Evolutionary conservation across 169 alveolate genomes (phyloP).

Genomic region (Cryptosporidium viatorum): DNA sequence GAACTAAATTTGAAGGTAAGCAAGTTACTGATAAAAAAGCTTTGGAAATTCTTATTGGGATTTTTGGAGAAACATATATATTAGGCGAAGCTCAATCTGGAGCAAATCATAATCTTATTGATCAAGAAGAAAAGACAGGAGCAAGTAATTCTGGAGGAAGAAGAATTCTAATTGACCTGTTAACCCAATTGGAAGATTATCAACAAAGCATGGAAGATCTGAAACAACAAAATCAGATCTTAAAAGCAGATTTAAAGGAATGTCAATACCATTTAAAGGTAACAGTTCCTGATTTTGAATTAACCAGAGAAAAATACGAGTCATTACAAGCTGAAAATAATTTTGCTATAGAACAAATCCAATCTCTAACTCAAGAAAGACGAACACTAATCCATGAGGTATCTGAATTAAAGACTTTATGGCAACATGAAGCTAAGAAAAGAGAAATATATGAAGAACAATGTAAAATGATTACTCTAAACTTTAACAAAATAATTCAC

Average conservation of each 20-base stretch:
- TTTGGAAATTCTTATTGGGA: constrained; percentile 18
- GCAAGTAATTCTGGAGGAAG: not conserved
- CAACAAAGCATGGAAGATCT: constrained; percentile 31
- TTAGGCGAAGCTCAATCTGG: not conserved
- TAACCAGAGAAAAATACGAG: constrained; percentile 45
- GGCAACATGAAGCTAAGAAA: constrained; percentile 65
- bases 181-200: constrained; percentile 55
- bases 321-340: constrained; percentile 56
- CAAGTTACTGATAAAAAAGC: constrained; percentile 42
- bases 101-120: not conserved
- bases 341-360: constrained; percentile 47
- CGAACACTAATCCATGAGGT: constrained; percentile 27
- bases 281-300: constrained; percentile 61
- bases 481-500: constrained; percentile 15
- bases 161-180: constrained; percentile 29
- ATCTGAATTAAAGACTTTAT: constrained; percentile 41
- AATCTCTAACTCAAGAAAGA: constrained; percentile 61
- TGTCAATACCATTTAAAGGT: constrained; percentile 43
- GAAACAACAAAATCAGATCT: not conserved
- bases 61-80: constrained; percentile 56
- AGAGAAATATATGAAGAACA: constrained; percentile 65
- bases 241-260: constrained; percentile 43
- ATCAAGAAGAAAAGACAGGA: not conserved
- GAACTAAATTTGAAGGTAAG: not conserved
- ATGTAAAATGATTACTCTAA: constrained; percentile 32